These are phyloP conservation scores for Hyphodiscus hymeniophilus DNA, from an alignment of 495 filamentous ascomycete genomes.

Conservation along the genomic window DNA sequence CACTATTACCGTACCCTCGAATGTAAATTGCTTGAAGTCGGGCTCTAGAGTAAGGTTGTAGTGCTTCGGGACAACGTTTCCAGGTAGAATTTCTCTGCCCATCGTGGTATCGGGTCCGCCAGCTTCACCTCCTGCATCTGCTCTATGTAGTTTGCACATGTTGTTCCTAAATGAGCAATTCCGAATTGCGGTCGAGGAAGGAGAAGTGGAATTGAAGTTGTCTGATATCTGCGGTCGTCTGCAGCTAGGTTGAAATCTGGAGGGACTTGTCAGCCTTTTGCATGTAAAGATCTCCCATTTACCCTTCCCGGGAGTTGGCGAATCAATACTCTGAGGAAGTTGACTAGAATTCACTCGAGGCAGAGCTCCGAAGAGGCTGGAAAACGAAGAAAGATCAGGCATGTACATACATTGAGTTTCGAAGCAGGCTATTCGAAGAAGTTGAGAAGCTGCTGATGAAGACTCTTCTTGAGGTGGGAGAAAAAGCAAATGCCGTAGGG, in stretches of 20 bases:
- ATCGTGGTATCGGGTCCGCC: slow-evolving; percentile 38
- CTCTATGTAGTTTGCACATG: slow-evolving; percentile 42
- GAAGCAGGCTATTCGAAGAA: slow-evolving; percentile 6
- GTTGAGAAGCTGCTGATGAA: slow-evolving; percentile 11
- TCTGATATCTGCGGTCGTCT: slow-evolving; percentile 8
- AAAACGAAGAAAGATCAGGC: background rate
- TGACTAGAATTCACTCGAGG: background rate
- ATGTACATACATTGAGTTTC: slow-evolving; percentile 6
- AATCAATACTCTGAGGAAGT: background rate
- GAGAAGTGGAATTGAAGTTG: slow-evolving; percentile 8
- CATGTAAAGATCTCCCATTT: background rate
- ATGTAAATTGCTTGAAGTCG: slow-evolving; percentile 60
- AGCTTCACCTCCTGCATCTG: slow-evolving; percentile 30
- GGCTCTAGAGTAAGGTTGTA: slow-evolving; percentile 71
- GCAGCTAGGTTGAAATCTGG: slow-evolving; percentile 5
- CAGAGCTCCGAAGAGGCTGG: background rate
- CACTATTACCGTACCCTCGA: slow-evolving; percentile 59
- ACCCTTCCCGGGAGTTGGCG: background rate
- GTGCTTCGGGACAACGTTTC: slow-evolving; percentile 55
- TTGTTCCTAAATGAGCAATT: slow-evolving; percentile 45
- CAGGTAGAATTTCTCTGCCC: slow-evolving; percentile 52
- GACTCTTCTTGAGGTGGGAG: slow-evolving; percentile 15
- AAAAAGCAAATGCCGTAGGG: slow-evolving; percentile 12
- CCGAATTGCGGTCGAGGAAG: slow-evolving; percentile 25
- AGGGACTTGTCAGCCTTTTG: background rate